Evolutionary conservation across 768 basidiomycete genomes (phyloP).

Genomic region (Hortiboletus flavorubellus): DNA sequence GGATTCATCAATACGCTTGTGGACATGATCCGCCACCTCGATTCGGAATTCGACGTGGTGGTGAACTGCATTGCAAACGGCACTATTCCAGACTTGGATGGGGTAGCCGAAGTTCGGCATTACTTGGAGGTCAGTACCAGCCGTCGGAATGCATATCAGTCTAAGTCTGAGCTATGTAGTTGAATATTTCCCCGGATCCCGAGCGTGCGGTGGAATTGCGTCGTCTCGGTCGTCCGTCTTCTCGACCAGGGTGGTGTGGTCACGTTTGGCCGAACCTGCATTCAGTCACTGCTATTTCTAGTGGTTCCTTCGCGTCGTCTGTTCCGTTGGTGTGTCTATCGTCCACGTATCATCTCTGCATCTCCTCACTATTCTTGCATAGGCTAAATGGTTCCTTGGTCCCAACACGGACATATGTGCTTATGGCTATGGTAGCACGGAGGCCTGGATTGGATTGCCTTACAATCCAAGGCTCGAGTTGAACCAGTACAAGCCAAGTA

Average conservation of each 20-base stretch:
- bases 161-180: not conserved
- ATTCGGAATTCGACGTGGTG: slow-evolving; percentile 6
- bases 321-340: not conserved
- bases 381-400: slow-evolving; percentile 17
- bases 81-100: slow-evolving; percentile 1
- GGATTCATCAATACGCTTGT: not conserved
- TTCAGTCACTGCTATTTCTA: slow-evolving; percentile 3
- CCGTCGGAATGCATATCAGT: not conserved
- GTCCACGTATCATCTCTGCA: no score
- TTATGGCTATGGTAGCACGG: slow-evolving; percentile 1
- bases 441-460: slow-evolving; percentile 3
- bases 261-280: slow-evolving; percentile 10
- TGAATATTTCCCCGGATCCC: slow-evolving; percentile 5
- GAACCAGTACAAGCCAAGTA: slow-evolving; percentile 6
- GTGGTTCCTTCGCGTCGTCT: slow-evolving; percentile 13
- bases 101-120: not conserved
- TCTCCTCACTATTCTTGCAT: not conserved
- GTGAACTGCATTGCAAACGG: slow-evolving; percentile 10
- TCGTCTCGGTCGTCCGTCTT: slow-evolving; percentile 11
- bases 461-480: slow-evolving; percentile 3
- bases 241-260: slow-evolving; percentile 13
- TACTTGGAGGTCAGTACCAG: not conserved
- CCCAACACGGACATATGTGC: not conserved
- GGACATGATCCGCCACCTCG: not conserved
- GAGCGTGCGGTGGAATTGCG: slow-evolving; percentile 10